Base-by-base conservation (phyloP, 257 asterid species). In the Rehmannia glutinosa region DNA sequence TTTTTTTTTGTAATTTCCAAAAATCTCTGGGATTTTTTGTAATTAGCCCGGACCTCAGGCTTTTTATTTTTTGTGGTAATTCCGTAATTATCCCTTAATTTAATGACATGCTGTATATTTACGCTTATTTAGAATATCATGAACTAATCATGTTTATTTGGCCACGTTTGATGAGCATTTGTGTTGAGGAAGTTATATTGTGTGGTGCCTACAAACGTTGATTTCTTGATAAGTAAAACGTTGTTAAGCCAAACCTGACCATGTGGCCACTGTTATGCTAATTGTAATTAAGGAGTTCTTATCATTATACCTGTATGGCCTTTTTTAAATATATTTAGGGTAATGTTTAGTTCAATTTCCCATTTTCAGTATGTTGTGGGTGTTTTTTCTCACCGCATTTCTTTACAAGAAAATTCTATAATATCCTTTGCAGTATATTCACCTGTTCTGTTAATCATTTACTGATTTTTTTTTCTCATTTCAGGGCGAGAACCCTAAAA, bases 401-500 rank as follows among this genome's bases (percentile, higher is more conserved):
- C n/a, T n/a, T n/a, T n/a, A n/a, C n/a, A n/a, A 15, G 17, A 15
- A 33, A 3, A 46, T 16, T 24, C 5, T 11, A 8, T 42, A 2
- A 13, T 13, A 41, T 59, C 43, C 16, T 46, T 24, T 65, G 12
- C 12, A n/a, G 6, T 56, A 45, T 1, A 53, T 61, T 23, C 32
- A 39, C 27, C n/a, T n/a, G n/a, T n/a, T 5, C 16, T 53, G 24
- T 46, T 43, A 17, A 25, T 52, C 8, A 43, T 19, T 45, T 32
- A 1, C 39, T 21, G 39, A 3, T 15, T 6, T 8, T 11, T 33
- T 15, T 1, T 11, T 8, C 32, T 23, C 20, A 28, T 52, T 76
- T 58, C 80, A 90, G 97, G 97, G 97, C 8, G 96, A 92, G 79
- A 90, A 90, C 62, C 98, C 98, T 1, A 87, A 90, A 78, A 92